phyloP scores from a whole-genome alignment of 108 stramenopile genomes.

The Nitzschia sp. region DNA sequence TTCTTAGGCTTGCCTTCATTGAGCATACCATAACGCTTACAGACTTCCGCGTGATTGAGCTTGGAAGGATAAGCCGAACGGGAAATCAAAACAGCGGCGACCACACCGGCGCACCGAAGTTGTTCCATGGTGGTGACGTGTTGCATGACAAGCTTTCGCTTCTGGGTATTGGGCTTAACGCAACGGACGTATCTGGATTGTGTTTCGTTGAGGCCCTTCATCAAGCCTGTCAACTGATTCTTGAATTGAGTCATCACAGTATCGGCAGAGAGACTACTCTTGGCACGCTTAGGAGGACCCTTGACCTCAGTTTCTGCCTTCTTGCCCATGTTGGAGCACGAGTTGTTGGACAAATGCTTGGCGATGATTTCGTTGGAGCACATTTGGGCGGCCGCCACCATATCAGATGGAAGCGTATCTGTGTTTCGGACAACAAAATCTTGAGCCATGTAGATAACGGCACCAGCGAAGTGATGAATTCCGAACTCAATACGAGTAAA shows the following conservation, averaged over 20 bases:
- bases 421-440: constrained; percentile 84
- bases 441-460: constrained; percentile 79
- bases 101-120: constrained; percentile 92
- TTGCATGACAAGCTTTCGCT: constrained; percentile 73
- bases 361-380: constrained; percentile 54
- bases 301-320: constrained; percentile 27
- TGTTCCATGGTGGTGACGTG: constrained; percentile 85
- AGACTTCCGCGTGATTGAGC: constrained; percentile 63
- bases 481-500: constrained; percentile 67
- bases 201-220: constrained; percentile 64
- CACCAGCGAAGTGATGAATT: constrained; percentile 92
- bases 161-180: constrained; percentile 78
- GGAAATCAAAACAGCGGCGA: constrained; percentile 88
- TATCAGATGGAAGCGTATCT: constrained; percentile 76
- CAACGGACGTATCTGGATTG: constrained; percentile 86
- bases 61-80: constrained; percentile 94
- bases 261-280: constrained; percentile 47
- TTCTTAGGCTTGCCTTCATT: constrained; percentile 26
- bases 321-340: constrained; percentile 37
- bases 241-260: constrained; percentile 82
- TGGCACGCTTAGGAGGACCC: constrained; percentile 45
- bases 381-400: constrained; percentile 45
- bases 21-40: constrained; percentile 54
- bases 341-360: constrained; percentile 36
- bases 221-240: constrained; percentile 70